Evolutionary conservation across 1,284 basidiomycete species (phyloP), one percentile per base, ranked within the genome.

Genomic region (Gymnopus androsaceus): DNA sequence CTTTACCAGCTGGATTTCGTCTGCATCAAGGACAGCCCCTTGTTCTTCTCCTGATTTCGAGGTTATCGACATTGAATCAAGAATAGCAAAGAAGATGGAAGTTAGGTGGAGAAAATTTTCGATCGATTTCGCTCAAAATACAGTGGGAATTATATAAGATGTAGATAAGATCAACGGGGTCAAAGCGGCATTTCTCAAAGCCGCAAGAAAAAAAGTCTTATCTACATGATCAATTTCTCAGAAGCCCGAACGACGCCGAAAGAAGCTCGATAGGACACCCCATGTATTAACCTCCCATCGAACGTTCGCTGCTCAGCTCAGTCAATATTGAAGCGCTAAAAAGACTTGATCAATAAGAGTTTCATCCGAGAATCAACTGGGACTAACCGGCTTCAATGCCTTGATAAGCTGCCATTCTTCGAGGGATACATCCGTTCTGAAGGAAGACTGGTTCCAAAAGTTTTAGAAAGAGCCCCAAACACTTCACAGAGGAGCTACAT

Each of bases 391-490:
- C 78, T 99, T 99, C 68, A 99, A 80, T 55, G 85, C 86, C 73
- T 92, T 95, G 72, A 99, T 95, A 58, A 98, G 82, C 17, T 89
- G 78, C 95, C 95, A 98, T 67, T 99, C 97, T 60, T 96, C 92
- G 61, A 84, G 90, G 25, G 90, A 84, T 28, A 97, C 94, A 69
- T 97, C 92, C 27, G 88, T 80, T 76, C 94, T 92, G 81, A 97
- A 98, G 31, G 88, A 89, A 7, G 81, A 78, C 88, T 94, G 67
- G 38, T 36, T 44, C 61, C 47, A 62, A 28, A 12, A 19, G 34
- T 38, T 51, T 62, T 30, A 54, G 33, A 21, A 31, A 19, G 12
- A 7, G 12, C n/a, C 23, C 11, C 33, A 51, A 41, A 7, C 6
- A 31, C 25, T 15, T 41, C 23, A 21, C 17, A 17, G 12, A 28